Percentiles rank a stretch among this genome's conserved stretches.
These are phyloP conservation scores for Croton setiger DNA, from an alignment of 441 rosid species.

Conservation along the genomic window DNA sequence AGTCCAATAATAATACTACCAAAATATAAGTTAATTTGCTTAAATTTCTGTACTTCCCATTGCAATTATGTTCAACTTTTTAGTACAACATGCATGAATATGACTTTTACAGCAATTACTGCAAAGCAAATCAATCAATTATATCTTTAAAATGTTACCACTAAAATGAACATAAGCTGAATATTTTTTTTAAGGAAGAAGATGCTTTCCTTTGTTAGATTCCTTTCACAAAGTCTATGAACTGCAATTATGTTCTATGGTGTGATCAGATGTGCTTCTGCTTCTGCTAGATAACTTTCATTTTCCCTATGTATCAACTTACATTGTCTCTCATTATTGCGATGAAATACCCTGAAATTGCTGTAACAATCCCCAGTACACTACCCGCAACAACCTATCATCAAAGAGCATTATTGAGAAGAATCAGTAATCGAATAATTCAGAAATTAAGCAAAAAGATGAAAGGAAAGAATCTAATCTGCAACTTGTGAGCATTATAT, in stretches of 20 bases:
- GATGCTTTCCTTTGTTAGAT: slow-evolving; percentile 14
- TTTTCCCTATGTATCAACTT: slow-evolving; percentile 19
- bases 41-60: slow-evolving; percentile 10
- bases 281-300: too few relatives aligned
- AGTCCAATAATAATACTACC: not conserved
- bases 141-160: slow-evolving; percentile 14
- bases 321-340: slow-evolving; percentile 18
- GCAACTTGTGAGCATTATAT: not conserved
- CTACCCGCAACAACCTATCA: slow-evolving; percentile 80
- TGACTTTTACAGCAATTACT: slow-evolving; percentile 16
- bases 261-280: slow-evolving; percentile 14
- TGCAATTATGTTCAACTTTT: slow-evolving; percentile 6
- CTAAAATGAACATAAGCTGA: slow-evolving; percentile 19
- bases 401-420: slow-evolving; percentile 13
- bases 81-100: slow-evolving; percentile 4
- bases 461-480: not conserved
- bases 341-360: slow-evolving; percentile 48
- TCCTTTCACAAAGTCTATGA: slow-evolving; percentile 11
- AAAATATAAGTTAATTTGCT: not conserved
- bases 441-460: not conserved
- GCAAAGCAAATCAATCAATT: slow-evolving; percentile 27
- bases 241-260: slow-evolving; percentile 9
- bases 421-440: not conserved
- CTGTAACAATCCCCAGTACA: slow-evolving; percentile 63
- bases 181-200: slow-evolving; percentile 16